Base-by-base conservation (phyloP, 805 yeast species). In the Kodamaea laetipori region DNA sequence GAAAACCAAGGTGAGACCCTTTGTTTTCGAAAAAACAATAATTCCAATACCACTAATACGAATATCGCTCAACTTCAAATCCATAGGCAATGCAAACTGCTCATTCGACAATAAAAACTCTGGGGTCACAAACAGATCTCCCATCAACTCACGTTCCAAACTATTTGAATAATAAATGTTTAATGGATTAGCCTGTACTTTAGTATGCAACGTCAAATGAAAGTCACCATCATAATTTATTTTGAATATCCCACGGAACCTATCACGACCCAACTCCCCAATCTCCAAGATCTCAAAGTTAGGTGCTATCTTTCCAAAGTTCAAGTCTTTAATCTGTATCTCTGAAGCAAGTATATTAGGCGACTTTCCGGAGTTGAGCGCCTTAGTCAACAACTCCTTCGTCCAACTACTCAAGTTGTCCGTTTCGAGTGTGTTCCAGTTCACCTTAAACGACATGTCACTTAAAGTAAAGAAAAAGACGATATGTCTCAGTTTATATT, bases 1-100 rank as follows among this genome's bases (percentile, higher is more conserved):
- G 66, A 89, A 89, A 23, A 89, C 96, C 31, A 89, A 68, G 0
- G 96, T 89, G 44, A 89, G 73, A 1, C 96, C 96, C 56, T 87
- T 87, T 3, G 85, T 74, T 55, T 86, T 83, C 21, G 85, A 80
- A 60, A 86, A 89, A 3, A 89, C 96, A 48, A 88, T 80, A 42
- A 89, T 84, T 17, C 90, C 89, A 46, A 90, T 89, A 1, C 95
- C 94, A 44, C 82, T 78, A 41, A 89, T 71, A 53, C 76, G 74
- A 48, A 89, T 82, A 44, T 85, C 82, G 31, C 89, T 78, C 42
- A 89, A 67, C 30, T 84, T 82, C 54, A 89, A 71, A 57, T 85
- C 86, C 52, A 89, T 71, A 4, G 96, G 96, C 40, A 89, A 78
- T 12, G 86, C 81, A 56, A 89, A 82, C 25, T 85, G 77, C 41